Base-by-base conservation (phyloP, 805 yeast genomes). In the Starmerella vitae region DNA sequence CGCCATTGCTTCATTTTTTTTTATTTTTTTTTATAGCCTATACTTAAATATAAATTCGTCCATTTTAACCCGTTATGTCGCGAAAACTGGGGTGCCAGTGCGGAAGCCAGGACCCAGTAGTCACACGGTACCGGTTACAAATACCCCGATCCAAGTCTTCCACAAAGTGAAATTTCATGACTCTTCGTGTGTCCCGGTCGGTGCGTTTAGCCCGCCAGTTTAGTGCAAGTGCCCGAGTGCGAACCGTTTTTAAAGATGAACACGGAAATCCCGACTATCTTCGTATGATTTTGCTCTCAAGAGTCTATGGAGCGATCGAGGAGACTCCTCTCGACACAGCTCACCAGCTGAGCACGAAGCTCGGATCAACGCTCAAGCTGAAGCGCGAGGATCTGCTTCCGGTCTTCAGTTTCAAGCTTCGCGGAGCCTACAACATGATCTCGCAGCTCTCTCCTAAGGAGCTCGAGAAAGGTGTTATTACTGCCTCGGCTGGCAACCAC, bases 401-500 rank as follows among this genome's bases (percentile, higher is more conserved):
- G 0, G 98, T 91, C 4, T 93, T 91, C 60, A 79, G 93, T 33
- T 91, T 91, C 71, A 91, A 91, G 62, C 68, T 91, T 44, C 77
- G 99, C 58, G 99, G 99, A 43, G 99, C 98, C 14, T 84, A 86
- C 62, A 91, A 91, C 59, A 85, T 84, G 94, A 80, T 91, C 52
- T 93, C 97, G 26, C 82, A 88, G 52, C 62, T 91, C 36, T 55
- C 66, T 13, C 56, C 63, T 17, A 72, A 70, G 33, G 65, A 76
- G 50, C 70, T 77, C 47, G 52, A 83, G 58, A 67, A 70, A 35
- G 99, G 99, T 51, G 96, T 91, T 39, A 80, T 93, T 56, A 96
- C 97, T 0, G 91, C 97, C 54, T 84, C 96, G 22, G 99, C 99
- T 3, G 99, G 99, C 26, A 91, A 91, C 60, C 99, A 91, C 53